Conservation (phyloP, 2,329 filamentous ascomycete genomes). For the Monosporascus sp. region DNA sequence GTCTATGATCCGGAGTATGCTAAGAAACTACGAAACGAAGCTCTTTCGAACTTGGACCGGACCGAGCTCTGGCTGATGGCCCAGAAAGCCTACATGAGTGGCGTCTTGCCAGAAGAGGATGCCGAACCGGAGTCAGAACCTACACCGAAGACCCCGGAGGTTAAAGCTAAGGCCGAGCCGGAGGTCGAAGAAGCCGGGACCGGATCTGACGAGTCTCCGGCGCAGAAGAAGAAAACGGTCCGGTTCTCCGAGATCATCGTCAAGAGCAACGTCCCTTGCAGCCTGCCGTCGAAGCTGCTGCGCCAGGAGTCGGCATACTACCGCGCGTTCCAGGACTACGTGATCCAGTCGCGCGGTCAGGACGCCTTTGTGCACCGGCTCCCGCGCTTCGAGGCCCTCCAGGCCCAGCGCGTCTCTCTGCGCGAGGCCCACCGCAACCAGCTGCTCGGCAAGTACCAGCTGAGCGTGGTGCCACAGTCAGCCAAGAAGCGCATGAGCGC, state of each 20-base stretch:
- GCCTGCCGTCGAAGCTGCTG: slow-evolving; percentile 45
- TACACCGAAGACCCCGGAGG: slow-evolving; percentile 31
- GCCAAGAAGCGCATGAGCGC: slow-evolving; percentile 66
- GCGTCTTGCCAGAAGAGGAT: slow-evolving; percentile 52
- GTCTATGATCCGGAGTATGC: slow-evolving; percentile 74
- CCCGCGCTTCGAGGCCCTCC: slow-evolving; percentile 81
- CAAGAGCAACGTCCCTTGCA: slow-evolving; percentile 40
- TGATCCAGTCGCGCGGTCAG: slow-evolving; percentile 56
- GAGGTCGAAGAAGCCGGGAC: slow-evolving; percentile 20
- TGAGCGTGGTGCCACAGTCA: slow-evolving; percentile 62
- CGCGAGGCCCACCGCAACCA: slow-evolving; percentile 70
- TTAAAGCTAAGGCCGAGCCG: slow-evolving; percentile 25
- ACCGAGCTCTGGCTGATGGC: slow-evolving; percentile 83
- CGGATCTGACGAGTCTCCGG: slow-evolving; percentile 17
- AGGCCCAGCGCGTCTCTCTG: slow-evolving; percentile 73
- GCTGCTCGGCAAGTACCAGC: slow-evolving; percentile 78
- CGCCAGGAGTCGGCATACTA: slow-evolving; percentile 76
- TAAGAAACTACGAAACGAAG: slow-evolving; percentile 63
- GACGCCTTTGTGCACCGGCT: slow-evolving; percentile 84
- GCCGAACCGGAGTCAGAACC: slow-evolving; percentile 27
- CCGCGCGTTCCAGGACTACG: slow-evolving; percentile 74
- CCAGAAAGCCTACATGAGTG: slow-evolving; percentile 71
- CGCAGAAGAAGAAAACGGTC: slow-evolving; percentile 63
- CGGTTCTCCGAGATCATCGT: slow-evolving; percentile 59
- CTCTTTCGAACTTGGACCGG: slow-evolving; percentile 71